A percentile compares a stretch with the other conserved stretches of the same genome.
Evolutionary conservation across 2,329 filamentous ascomycete genomes (phyloP).

Genomic region (Calonectria honghensis): DNA sequence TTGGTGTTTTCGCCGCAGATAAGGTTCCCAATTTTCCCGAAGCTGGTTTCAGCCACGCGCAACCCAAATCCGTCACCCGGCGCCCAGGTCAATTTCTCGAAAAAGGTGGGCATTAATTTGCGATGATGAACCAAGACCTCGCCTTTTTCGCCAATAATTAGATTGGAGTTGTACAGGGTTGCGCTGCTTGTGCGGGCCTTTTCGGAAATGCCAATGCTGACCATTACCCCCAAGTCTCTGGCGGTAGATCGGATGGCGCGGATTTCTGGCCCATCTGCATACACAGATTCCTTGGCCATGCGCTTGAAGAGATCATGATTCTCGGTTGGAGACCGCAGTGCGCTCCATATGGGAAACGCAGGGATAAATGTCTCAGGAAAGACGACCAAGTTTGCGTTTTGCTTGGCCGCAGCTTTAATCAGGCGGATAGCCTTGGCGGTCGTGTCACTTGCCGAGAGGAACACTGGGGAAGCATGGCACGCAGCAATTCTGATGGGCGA

Average conservation of each 20-base stretch:
- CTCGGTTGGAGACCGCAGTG: conserved; percentile 66
- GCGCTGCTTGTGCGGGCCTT: conserved; percentile 64
- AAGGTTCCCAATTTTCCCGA: conserved; percentile 68
- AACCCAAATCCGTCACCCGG: conserved; percentile 71
- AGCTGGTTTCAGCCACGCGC: conserved; percentile 64
- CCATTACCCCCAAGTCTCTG: conserved; percentile 59
- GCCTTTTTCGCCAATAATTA: conserved; percentile 67
- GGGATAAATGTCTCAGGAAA: conserved; percentile 73
- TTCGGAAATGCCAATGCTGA: conserved; percentile 72
- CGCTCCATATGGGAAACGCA: conserved; percentile 72
- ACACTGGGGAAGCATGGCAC: conserved; percentile 65
- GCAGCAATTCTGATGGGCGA: conserved; percentile 53
- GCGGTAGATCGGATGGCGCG: conserved; percentile 62
- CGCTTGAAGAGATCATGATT: conserved; percentile 70
- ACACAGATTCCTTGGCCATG: conserved; percentile 66
- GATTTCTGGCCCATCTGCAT: conserved; percentile 68
- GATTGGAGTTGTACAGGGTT: conserved; percentile 71
- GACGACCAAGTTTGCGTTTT: conserved; percentile 69
- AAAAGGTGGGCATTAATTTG: conserved; percentile 74
- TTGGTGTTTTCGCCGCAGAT: conserved; percentile 77
- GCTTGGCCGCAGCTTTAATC: conserved; percentile 65
- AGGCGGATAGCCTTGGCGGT: conserved; percentile 67
- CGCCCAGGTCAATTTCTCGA: conserved; percentile 73
- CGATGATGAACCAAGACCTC: conserved; percentile 70
- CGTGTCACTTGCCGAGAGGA: conserved; percentile 67